Evolutionary conservation across 2,329 filamentous ascomycete species (phyloP).

Genomic region (Penicillium nordicum): DNA sequence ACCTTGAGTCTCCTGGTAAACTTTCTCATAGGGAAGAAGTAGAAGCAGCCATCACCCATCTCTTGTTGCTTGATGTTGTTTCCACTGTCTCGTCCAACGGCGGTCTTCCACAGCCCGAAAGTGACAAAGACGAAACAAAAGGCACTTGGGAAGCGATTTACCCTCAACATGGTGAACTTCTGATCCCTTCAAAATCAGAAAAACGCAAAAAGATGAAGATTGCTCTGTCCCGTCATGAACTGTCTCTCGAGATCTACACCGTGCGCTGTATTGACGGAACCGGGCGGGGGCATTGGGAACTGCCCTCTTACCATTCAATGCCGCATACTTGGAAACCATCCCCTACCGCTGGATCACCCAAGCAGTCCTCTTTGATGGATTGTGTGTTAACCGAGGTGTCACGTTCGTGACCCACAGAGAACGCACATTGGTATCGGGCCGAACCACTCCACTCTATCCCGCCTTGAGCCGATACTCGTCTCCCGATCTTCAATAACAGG

Average conservation of each 20-base stretch:
- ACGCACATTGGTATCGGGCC: background rate
- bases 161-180: slow-evolving; percentile 37
- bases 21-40: slow-evolving; percentile 36
- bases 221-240: slow-evolving; percentile 25
- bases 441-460: slow-evolving; percentile 4
- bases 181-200: slow-evolving; percentile 17
- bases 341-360: background rate
- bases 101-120: background rate
- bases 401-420: background rate
- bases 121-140: background rate
- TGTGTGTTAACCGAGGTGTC: slow-evolving; percentile 8
- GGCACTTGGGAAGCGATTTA: slow-evolving; percentile 31
- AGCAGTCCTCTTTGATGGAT: slow-evolving; percentile 26
- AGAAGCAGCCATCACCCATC: slow-evolving; percentile 33
- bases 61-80: slow-evolving; percentile 40
- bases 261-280: slow-evolving; percentile 18
- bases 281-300: slow-evolving; percentile 11
- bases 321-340: slow-evolving; percentile 26
- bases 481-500: slow-evolving; percentile 13
- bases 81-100: slow-evolving; percentile 26
- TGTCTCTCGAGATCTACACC: slow-evolving; percentile 24
- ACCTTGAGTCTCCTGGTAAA: slow-evolving; percentile 32
- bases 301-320: slow-evolving; percentile 6
- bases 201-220: slow-evolving; percentile 35
- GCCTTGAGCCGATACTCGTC: slow-evolving; percentile 1